phyloP scores from a whole-genome alignment of 2,329 filamentous ascomycete species.

The Microdochium trichocladiopsis region DNA sequence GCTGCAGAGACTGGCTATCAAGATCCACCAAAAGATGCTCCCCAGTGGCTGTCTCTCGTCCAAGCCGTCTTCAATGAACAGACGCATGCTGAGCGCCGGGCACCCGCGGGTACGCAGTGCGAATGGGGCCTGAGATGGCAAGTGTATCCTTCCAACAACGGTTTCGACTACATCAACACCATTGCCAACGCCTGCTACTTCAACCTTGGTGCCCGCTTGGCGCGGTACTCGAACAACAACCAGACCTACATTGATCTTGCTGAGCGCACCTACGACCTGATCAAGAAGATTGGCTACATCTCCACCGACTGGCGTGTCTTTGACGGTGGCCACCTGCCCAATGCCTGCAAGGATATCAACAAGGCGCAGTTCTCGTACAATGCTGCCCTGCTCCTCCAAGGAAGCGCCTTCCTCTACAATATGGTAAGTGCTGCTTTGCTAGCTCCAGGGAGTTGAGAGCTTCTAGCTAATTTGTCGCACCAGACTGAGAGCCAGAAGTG shows the following conservation, averaged over 20 bases:
- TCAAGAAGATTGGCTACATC: conserved; percentile 46
- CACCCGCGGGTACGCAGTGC: conserved; percentile 39
- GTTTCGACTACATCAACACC: conserved; percentile 58
- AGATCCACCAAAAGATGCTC: conserved; percentile 43
- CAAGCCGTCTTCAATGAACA: conserved; percentile 64
- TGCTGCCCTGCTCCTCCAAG: conserved; percentile 53
- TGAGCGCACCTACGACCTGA: conserved; percentile 56
- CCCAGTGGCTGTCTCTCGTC: conserved; percentile 58
- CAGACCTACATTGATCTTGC: conserved; percentile 57
- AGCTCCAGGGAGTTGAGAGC: not conserved
- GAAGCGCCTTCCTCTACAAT: conserved; percentile 64
- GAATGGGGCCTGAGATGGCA: conserved; percentile 71
- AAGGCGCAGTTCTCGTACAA: conserved; percentile 62
- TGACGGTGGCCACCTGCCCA: conserved; percentile 53
- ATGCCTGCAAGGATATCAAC: conserved; percentile 52
- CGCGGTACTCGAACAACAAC: conserved; percentile 59
- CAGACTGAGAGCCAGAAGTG: conserved; percentile 50
- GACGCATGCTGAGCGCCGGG: conserved; percentile 55
- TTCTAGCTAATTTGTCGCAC: conserved; percentile 9
- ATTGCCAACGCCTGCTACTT: conserved; percentile 59
- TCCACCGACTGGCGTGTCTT: conserved; percentile 57
- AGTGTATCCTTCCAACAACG: conserved; percentile 65
- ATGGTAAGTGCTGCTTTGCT: conserved; percentile 28
- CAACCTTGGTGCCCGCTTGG: conserved; percentile 61
- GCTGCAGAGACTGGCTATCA: conserved; percentile 60